Base-by-base conservation (phyloP, 768 basidiomycete species). In the Tricholoma sp. region DNA sequence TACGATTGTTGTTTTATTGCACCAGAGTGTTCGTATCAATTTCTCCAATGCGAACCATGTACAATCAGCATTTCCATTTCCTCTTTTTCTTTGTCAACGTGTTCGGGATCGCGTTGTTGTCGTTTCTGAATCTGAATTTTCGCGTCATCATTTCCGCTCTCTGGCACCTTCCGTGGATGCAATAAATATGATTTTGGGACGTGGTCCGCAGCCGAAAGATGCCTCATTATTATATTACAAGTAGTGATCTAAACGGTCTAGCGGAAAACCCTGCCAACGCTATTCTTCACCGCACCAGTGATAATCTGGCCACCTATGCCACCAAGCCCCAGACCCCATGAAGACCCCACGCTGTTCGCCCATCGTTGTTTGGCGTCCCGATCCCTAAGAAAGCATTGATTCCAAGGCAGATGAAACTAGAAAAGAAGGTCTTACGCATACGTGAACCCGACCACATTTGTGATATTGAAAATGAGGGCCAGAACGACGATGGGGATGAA, bases 371-470 rank as follows among this genome's bases (percentile, higher is more conserved):
- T 97, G 24, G 96, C 91, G 65, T 98, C 96, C 51, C 94, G 85
- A 68, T 96, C 94, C 49, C 88, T 89, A 64, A 32, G 41, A 41
- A 39, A 18, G 16, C 29, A 5, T 35, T 71, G 24, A 67, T 59
- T 19, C 14, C 53, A 54, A 24, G 12, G 5, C 16, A 34, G 45
- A 56, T 4, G 50, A 50, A 39, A 31, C 19, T 47, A 54, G 52
- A 37, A 27, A 14, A 54, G 32, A 53, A 52, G 37, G 19, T 77
- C 86, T 66, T 70, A 91, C 91, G 89, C 91, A 67, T 93, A 98
- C 50, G 94, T 97, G 76, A 98, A 98, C 10, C 96, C 96, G 53
- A 98, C 77, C n/a, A 88, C 91, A 63, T 98, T 98, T 8, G 92
- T 94, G 52, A 94, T 67, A 70, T 99, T 98, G 82, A 99, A 98